Evolutionary conservation across 257 asterid genomes (phyloP).

Genomic region (Coffea canephora): DNA sequence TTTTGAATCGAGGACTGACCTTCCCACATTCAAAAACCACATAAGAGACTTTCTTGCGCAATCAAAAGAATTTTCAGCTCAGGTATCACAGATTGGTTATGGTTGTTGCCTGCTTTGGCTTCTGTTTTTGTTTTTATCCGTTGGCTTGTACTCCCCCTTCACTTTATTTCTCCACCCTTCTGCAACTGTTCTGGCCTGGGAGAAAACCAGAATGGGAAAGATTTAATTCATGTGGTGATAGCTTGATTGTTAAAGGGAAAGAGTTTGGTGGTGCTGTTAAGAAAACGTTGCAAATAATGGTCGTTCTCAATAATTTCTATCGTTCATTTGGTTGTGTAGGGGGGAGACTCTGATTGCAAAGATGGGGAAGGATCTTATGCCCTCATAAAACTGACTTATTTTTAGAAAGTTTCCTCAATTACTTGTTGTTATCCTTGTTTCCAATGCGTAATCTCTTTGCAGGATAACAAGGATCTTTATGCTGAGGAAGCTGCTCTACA

Average conservation of each 20-base stretch:
- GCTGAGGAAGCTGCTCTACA: constrained; percentile 95
- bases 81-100: constrained; percentile 40
- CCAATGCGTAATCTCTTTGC: constrained; percentile 13
- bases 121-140: neutral
- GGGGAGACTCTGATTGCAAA: neutral
- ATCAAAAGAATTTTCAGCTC: constrained; percentile 96
- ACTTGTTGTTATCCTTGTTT: too few species aligned
- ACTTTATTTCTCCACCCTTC: neutral
- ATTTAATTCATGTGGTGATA: neutral
- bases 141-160: too few species aligned
- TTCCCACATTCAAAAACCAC: constrained; percentile 71
- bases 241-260: neutral
- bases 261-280: neutral
- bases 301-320: neutral
- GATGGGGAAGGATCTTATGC: neutral
- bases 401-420: neutral
- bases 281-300: neutral
- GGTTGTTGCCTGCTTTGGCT: neutral
- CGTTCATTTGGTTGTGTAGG: neutral
- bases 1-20: constrained; percentile 66
- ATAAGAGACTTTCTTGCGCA: constrained; percentile 94
- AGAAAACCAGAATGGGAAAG: neutral
- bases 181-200: neutral
- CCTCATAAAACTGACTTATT: neutral
- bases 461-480: constrained; percentile 96